Conservation (phyloP, 23 red algal species). For the Gracilaria vermiculophylla region DNA sequence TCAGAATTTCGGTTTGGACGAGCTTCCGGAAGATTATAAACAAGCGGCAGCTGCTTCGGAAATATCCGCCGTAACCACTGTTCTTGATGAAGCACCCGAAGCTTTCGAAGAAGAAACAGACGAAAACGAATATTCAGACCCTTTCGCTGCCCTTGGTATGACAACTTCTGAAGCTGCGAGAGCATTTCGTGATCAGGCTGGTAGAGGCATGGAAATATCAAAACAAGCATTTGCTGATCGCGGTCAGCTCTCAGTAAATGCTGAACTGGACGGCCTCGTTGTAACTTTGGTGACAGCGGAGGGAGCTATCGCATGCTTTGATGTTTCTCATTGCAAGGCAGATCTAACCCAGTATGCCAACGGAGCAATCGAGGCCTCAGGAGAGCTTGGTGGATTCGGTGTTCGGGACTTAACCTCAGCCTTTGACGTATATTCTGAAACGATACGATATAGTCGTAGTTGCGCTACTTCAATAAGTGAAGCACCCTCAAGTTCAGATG, state of each 20-base stretch:
- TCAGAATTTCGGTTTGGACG: neutral
- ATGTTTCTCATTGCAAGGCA: constrained; percentile 54
- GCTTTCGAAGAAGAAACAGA: neutral
- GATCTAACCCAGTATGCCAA: constrained; percentile 42
- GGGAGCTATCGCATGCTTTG: constrained; percentile 67
- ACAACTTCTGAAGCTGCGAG: constrained; percentile 69
- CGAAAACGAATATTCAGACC: constrained; percentile 51
- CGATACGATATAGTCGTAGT: constrained; percentile 52
- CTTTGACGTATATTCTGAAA: constrained; percentile 63
- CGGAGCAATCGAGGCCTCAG: constrained; percentile 47
- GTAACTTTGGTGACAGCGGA: constrained; percentile 66
- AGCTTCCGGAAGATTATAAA: neutral
- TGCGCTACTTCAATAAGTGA: neutral
- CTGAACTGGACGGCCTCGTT: constrained; percentile 53
- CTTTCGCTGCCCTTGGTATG: constrained; percentile 69
- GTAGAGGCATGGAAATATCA: constrained; percentile 59
- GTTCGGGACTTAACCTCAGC: constrained; percentile 70
- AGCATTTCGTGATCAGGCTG: constrained; percentile 62
- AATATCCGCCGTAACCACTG: neutral
- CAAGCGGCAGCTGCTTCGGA: neutral
- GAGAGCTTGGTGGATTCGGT: constrained; percentile 59
- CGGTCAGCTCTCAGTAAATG: constrained; percentile 41
- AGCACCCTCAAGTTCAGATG: constrained; percentile 2
- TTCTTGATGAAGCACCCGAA: neutral
- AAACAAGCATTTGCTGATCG: constrained; percentile 57